Base-by-base conservation (phyloP, 805 yeast genomes). In the Monosporozyma servazzii region DNA sequence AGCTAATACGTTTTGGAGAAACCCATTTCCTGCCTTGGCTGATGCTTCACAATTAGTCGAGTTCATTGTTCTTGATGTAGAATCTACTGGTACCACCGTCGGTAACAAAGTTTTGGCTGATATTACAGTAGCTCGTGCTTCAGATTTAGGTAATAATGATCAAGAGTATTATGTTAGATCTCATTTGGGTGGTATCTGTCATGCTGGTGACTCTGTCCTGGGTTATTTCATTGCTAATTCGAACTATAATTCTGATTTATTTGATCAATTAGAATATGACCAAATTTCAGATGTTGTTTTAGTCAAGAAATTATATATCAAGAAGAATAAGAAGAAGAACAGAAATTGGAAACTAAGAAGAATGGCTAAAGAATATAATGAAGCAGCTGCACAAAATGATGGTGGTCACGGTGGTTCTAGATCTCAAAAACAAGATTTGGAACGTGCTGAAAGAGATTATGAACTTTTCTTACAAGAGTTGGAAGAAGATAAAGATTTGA, bases 161-260 rank as follows among this genome's bases (percentile, higher is more conserved):
- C 77, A 78, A 55, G 84, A 88, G 48, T 90, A 78, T 65, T 88
- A 86, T 58, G 81, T 91, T 30, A 79, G 96, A 65, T 81, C 96
- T 0, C 99, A 95, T 68, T 74, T 93, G 47, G 99, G 99, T 56
- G 96, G 84, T 55, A 80, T 93, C 58, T 75, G 91, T 61, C 97
- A 93, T 68, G 95, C 98, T 2, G 99, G 99, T 59, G 99, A 93
- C 68, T 84, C 93, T 15, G 96, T 81, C n/a, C 72, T 91, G 80
- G 99, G 99, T 48, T 95, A 90, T 70, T 91, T 79, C 69, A 73
- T 91, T 51, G 75, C 82, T 33, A 89, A 88, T 64, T 77, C 96
- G 47, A 93, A 91, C 69, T 88, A 86, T 72, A 93, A 93, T 73
- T 83, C 88, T 45, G 95, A 84, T 18, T 70, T 88, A 52, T 90